Conservation (phyloP, 805 yeast species). For the Candida ascalaphidarum region DNA sequence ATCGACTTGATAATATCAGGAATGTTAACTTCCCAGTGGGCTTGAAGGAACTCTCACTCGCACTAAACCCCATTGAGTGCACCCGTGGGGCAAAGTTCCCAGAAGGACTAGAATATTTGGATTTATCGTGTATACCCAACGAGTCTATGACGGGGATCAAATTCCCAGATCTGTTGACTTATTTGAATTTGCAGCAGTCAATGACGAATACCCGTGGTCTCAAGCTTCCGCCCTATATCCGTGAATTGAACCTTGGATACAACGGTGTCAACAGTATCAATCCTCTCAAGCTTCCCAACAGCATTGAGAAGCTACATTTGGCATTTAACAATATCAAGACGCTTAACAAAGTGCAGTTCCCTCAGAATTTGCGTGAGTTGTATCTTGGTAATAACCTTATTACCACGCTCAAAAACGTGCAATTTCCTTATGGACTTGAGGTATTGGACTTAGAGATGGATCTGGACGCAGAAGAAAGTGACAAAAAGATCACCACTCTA, state of each 20-base stretch:
- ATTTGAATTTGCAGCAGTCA: constrained; percentile 32
- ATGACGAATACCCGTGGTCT: constrained; percentile 38
- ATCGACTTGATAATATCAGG: constrained; percentile 29
- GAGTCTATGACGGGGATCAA: constrained; percentile 40
- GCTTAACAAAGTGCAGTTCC: constrained; percentile 33
- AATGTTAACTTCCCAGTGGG: constrained; percentile 28
- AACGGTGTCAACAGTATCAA: constrained; percentile 38
- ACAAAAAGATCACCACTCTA: constrained; percentile 30
- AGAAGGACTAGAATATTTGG: constrained; percentile 25
- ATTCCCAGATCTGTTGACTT: constrained; percentile 30
- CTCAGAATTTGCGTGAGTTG: constrained; percentile 23
- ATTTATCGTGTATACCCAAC: constrained; percentile 34
- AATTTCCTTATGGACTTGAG: constrained; percentile 28
- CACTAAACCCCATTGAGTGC: constrained; percentile 34
- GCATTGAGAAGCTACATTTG: constrained; percentile 28
- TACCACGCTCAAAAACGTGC: constrained; percentile 37
- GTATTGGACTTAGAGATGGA: constrained; percentile 35
- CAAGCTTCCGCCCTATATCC: constrained; percentile 25
- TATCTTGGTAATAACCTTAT: constrained; percentile 33
- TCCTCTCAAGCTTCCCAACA: constrained; percentile 34
- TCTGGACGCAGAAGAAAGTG: constrained; percentile 32
- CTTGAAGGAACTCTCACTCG: constrained; percentile 19
- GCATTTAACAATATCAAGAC: constrained; percentile 35
- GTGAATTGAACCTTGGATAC: constrained; percentile 22
- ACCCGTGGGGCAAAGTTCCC: constrained; percentile 34